These are phyloP conservation scores for Fusarium domesticum DNA, from an alignment of 2,329 filamentous ascomycete species.

Conservation along the genomic window DNA sequence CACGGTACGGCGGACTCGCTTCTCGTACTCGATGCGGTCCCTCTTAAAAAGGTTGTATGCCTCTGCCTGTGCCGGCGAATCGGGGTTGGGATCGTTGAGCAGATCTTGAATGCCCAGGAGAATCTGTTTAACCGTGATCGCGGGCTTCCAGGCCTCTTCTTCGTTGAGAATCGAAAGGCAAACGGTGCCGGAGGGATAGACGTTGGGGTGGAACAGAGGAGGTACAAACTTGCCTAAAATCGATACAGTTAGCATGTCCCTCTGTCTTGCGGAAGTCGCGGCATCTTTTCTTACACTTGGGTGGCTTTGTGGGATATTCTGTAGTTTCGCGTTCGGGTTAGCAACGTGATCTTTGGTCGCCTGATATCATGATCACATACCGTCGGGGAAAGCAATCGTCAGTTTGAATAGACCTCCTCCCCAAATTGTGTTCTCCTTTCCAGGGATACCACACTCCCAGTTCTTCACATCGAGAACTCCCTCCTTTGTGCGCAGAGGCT, in stretches of 20 bases:
- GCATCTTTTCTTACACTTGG: slow-evolving; percentile 72
- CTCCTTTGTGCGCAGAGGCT: slow-evolving; percentile 73
- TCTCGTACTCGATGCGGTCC: slow-evolving; percentile 82
- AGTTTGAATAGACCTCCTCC: slow-evolving; percentile 97
- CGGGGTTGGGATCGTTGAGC: slow-evolving; percentile 93
- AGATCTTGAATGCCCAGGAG: slow-evolving; percentile 93
- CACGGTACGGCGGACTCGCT: slow-evolving; percentile 80
- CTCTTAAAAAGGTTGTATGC: slow-evolving; percentile 97
- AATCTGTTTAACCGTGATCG: slow-evolving; percentile 98
- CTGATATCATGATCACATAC: slow-evolving; percentile 46
- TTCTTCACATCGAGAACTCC: slow-evolving; percentile 87
- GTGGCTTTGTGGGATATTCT: slow-evolving; percentile 99
- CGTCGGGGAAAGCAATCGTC: slow-evolving; percentile 88
- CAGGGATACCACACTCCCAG: slow-evolving; percentile 96
- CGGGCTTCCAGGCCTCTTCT: slow-evolving; percentile 97
- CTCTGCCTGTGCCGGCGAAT: slow-evolving; percentile 93
- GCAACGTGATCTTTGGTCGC: slow-evolving; percentile 12
- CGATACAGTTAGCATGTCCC: slow-evolving; percentile 11
- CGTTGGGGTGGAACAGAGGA: slow-evolving; percentile 96
- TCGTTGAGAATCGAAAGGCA: slow-evolving; percentile 97
- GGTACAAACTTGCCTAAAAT: slow-evolving; percentile 94
- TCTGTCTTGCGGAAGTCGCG: neutral
- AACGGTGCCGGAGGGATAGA: slow-evolving; percentile 96
- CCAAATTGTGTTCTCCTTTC: slow-evolving; percentile 96
- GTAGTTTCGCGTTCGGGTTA: slow-evolving; percentile 6